phyloP scores from a whole-genome alignment of 2,329 filamentous ascomycete genomes.

The Neodidymelliopsis sp. region DNA sequence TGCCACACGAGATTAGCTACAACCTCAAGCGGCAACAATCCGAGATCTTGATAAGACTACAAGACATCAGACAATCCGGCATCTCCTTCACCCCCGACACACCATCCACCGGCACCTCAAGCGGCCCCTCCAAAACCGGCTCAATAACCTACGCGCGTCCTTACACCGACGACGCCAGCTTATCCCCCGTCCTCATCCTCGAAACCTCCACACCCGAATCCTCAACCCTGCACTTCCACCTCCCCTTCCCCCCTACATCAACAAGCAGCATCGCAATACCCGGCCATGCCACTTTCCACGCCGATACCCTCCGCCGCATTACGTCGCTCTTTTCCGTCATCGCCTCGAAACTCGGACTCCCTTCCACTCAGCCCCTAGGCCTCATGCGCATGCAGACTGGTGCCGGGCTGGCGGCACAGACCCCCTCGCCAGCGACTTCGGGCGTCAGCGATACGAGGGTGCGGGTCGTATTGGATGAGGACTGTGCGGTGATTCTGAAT shows the following conservation, averaged over 20 bases:
- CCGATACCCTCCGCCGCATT: slow-evolving; percentile 73
- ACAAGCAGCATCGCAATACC: slow-evolving; percentile 45
- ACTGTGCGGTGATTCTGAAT: slow-evolving; percentile 38
- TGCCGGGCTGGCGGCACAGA: slow-evolving; percentile 68
- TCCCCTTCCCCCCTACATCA: slow-evolving; percentile 33
- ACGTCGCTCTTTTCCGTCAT: slow-evolving; percentile 79
- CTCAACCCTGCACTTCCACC: slow-evolving; percentile 40
- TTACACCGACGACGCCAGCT: slow-evolving; percentile 77
- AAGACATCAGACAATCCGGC: slow-evolving; percentile 89
- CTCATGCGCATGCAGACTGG: slow-evolving; percentile 67
- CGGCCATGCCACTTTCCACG: slow-evolving; percentile 72
- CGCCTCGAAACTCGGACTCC: slow-evolving; percentile 78
- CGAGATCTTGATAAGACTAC: slow-evolving; percentile 81
- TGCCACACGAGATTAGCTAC: slow-evolving; percentile 77
- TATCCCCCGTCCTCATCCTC: slow-evolving; percentile 72
- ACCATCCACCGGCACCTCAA: slow-evolving; percentile 55
- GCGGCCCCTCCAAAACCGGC: slow-evolving; percentile 45
- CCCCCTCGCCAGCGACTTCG: slow-evolving; percentile 72
- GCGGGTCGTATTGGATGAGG: slow-evolving; percentile 41
- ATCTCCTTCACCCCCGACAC: slow-evolving; percentile 68
- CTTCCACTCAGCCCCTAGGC: slow-evolving; percentile 66
- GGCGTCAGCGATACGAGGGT: slow-evolving; percentile 75
- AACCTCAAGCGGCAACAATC: slow-evolving; percentile 72
- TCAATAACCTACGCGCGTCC: slow-evolving; percentile 85
- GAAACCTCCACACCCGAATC: slow-evolving; percentile 67